Evolutionary conservation across 352 stramenopile genomes (phyloP).

Genomic region (Peronosclerospora sorghi): DNA sequence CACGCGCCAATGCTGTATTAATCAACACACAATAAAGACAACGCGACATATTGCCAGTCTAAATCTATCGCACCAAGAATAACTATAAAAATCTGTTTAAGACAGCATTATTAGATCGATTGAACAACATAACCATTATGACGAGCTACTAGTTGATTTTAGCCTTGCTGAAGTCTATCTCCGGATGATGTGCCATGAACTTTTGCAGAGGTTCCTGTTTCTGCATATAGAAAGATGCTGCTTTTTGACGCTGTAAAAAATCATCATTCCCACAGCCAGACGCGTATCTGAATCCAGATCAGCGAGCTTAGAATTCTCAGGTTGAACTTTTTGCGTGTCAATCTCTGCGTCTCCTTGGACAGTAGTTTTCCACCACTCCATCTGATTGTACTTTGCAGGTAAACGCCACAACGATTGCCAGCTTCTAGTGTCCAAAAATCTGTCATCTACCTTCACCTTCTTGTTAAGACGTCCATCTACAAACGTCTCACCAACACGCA

Average conservation of each 20-base stretch:
- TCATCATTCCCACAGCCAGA: no score
- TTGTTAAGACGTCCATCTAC: conserved; percentile 91
- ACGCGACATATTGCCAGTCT: no score
- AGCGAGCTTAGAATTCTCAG: conserved; percentile 97
- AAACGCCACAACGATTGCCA: conserved; percentile 83
- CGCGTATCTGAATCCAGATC: conserved; percentile 99
- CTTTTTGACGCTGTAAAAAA: conserved; percentile 96
- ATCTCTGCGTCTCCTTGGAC: no score
- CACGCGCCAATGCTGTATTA: no score
- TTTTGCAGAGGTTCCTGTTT: conserved; percentile 98
- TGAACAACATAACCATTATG: background rate
- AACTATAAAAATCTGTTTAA: no score
- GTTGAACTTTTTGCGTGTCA: no score
- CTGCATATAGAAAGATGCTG: conserved; percentile 92
- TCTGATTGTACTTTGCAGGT: conserved; percentile 98
- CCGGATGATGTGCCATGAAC: conserved; percentile 98
- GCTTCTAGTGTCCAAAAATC: conserved; percentile 98
- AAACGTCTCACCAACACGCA: conserved; percentile 67
- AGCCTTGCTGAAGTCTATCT: conserved; percentile 99
- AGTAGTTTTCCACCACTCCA: no score
- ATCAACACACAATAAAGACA: no score
- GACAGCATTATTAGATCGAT: background rate
- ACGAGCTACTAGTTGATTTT: conserved; percentile 85
- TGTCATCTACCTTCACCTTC: conserved; percentile 95
- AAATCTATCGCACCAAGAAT: no score